Evolutionary conservation across 176 grass and related monocot species (phyloP), one percentile per base, ranked within the genome.

Genomic region (Tuctoria greenei): DNA sequence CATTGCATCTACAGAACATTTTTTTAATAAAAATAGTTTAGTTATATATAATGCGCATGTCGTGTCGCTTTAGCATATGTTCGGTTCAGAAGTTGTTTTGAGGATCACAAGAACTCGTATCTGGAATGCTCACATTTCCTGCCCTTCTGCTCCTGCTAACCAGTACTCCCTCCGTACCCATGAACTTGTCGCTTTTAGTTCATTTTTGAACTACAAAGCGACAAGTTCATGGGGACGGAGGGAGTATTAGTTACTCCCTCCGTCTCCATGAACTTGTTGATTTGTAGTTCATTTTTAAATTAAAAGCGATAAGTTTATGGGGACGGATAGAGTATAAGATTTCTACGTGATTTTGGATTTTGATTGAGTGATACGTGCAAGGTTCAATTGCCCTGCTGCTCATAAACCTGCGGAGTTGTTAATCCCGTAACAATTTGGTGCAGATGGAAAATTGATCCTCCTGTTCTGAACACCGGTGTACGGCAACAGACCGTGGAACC

Each of bases 371-470:
- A n/a, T n/a, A n/a, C n/a, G n/a, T n/a, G n/a, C n/a, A n/a, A n/a
- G n/a, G n/a, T n/a, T 59, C 15, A 17, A 41, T 42, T 24, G 1
- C 23, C 6, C 5, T n/a, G 15, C 58, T 80, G 55, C 14, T 2
- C 37, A 38, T 26, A 12, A 27, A 64, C 18, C 8, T 49, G 34
- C 26, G 55, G 4, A 13, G 10, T 46, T 34, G 16, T 41, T 74
- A 45, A 58, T 69, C 27, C 26, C 39, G 0, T 47, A 10, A 54
- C 35, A 58, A 65, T 67, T 61, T 34, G 40, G 5, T 72, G 73
- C 86, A 93, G 90, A 41, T 93, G 90, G 90, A 80, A 84, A 83
- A 67, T 93, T 43, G 77, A 81, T 27, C 86, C 83, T 71, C 83
- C 83, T 28, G 57, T 49, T 21, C 77, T 89, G 24, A 78, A 60